Conservation (phyloP, 2,329 filamentous ascomycete species). For the Ascochyta koolunga region DNA sequence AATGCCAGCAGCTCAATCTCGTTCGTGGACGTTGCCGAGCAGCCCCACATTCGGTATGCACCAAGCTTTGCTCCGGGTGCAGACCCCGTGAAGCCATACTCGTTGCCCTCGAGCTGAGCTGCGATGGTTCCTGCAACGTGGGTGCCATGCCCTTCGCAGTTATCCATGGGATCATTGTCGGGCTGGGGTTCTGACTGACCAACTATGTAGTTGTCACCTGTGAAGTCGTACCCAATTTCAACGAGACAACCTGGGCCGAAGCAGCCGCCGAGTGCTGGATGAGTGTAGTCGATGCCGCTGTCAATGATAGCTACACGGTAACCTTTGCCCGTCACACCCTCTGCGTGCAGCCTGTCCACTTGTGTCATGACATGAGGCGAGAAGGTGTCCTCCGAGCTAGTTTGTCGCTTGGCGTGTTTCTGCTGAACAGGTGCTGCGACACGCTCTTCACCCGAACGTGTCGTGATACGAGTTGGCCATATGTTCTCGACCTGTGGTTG, state of each 20-base stretch:
- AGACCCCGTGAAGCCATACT: conserved; percentile 24
- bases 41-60: conserved; percentile 27
- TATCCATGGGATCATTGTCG: too few species aligned
- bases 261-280: conserved; percentile 68
- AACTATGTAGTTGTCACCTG: conserved; percentile 56
- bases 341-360: conserved; percentile 48
- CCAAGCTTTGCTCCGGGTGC: conserved; percentile 28
- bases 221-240: conserved; percentile 62
- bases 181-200: too few species aligned
- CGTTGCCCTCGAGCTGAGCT: conserved; percentile 56
- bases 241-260: conserved; percentile 67
- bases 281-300: conserved; percentile 61
- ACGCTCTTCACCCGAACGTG: conserved; percentile 1
- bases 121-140: conserved; percentile 64
- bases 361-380: conserved; percentile 44
- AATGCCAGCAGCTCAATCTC: conserved; percentile 24
- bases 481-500: too few species aligned
- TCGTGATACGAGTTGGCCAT: conserved; percentile 19
- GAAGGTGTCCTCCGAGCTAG: conserved; percentile 18
- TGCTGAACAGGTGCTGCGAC: neutral
- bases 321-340: conserved; percentile 55
- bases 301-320: conserved; percentile 54
- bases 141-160: conserved; percentile 63
- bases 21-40: conserved; percentile 10
- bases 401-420: conserved; percentile 16